Evolutionary conservation across 1,284 basidiomycete species (phyloP).

Genomic region (Tilletia horrida): DNA sequence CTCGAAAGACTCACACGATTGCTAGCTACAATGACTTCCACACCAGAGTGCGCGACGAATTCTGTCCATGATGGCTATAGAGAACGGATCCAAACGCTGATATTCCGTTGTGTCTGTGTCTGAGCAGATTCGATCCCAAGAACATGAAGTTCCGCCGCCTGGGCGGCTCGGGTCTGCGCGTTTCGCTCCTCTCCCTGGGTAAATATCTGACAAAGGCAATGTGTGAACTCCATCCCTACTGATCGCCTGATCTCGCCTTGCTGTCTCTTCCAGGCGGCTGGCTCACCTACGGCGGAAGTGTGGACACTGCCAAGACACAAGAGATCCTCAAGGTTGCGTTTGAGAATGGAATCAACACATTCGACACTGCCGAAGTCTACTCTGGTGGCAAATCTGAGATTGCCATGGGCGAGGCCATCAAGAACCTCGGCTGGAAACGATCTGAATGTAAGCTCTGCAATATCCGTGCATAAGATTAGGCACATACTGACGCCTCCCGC

Average conservation of each 20-base stretch:
- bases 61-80: too few species aligned
- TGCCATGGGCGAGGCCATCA: conserved; percentile 74
- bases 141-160: conserved; percentile 46
- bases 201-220: background rate
- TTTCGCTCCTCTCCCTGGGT: conserved; percentile 40
- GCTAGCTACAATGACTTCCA: too few species aligned
- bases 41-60: too few species aligned
- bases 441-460: conserved; percentile 58
- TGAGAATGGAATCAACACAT: conserved; percentile 65
- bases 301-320: conserved; percentile 33
- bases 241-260: background rate
- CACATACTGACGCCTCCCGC: too few species aligned
- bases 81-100: too few species aligned
- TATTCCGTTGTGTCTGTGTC: background rate
- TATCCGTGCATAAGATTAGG: too few species aligned
- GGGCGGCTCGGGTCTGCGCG: conserved; percentile 38
- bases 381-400: conserved; percentile 68
- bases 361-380: conserved; percentile 68
- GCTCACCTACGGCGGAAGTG: conserved; percentile 41
- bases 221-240: background rate
- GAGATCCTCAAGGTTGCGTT: conserved; percentile 40
- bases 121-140: conserved; percentile 32
- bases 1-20: too few species aligned
- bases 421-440: conserved; percentile 69
- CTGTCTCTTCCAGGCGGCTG: conserved; percentile 23